A percentile compares a stretch with the other conserved stretches of the same genome.
These are phyloP conservation scores for Colletotrichum zoysiae DNA, from an alignment of 2,329 filamentous ascomycete genomes.

Conservation along the genomic window DNA sequence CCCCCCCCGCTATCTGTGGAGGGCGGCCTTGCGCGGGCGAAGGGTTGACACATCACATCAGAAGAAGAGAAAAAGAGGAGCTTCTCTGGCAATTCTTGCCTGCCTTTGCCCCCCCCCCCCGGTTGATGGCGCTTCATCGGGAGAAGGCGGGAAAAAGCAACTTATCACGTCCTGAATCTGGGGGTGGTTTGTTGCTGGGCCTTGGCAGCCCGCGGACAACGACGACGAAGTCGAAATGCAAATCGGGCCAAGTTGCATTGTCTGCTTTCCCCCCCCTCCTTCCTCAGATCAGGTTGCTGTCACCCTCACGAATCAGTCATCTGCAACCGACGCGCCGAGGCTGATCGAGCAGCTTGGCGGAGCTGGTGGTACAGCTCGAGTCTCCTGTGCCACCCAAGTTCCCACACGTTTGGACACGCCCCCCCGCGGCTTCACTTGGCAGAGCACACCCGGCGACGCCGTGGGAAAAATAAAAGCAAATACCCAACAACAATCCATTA, in stretches of 20 bases:
- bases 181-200: constrained; percentile 7
- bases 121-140: neutral
- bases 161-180: neutral
- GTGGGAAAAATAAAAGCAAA: neutral
- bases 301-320: neutral
- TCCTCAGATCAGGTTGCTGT: neutral
- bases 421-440: constrained; percentile 18
- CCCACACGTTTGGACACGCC: neutral
- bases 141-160: too few relatives aligned
- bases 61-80: neutral
- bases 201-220: neutral
- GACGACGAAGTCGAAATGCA: neutral
- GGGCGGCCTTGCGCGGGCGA: neutral
- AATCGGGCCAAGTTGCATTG: constrained; percentile 8
- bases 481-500: neutral
- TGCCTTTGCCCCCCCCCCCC: neutral
- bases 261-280: neutral
- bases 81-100: constrained; percentile 30
- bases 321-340: constrained; percentile 38
- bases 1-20: neutral
- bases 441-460: neutral
- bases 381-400: constrained; percentile 11
- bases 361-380: constrained; percentile 17
- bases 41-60: constrained; percentile 9
- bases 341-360: constrained; percentile 36